Base-by-base conservation (phyloP, 805 yeast genomes). In the Maudiozyma pseudohumilis region DNA sequence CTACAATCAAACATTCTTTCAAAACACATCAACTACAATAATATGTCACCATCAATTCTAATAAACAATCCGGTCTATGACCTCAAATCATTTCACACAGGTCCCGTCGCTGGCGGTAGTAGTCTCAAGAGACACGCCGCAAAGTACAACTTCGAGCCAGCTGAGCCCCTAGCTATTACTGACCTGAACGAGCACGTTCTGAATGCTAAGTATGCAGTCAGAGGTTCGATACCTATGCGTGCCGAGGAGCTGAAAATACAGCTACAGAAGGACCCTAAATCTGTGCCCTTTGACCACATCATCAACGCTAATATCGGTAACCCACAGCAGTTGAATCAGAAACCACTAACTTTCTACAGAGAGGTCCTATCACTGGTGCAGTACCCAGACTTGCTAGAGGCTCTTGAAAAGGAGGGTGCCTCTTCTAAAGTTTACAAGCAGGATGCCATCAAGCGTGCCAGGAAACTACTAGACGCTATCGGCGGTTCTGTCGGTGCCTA, bases 271-370 rank as follows among this genome's bases (percentile, higher is more conserved):
- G 66, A 73, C 28, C 78, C 82, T 19, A 68, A 66, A 15, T 74
- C 82, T 5, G 64, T 86, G 46, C 94, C 95, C 1, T 92, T 87
- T 55, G 63, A 72, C 30, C 65, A 72, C 42, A 83, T 92, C 50
- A 81, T 94, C 56, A 79, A 76, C 52, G 92, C 96, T 45, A 92
- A 92, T 58, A 92, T 92, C 45, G 99, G 99, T 22, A 92, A 92
- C 58, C 99, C 99, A 2, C 99, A 92, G 62, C 97, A 89, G 59
- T 69, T 92, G 55, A 89, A 86, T 49, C 99, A 92, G 61, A 72
- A 78, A 52, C 98, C 99, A 1, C 68, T 92, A 50, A 84, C 95
- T n/a, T 92, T 92, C 67, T 88, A 86, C 62, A 74, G 99, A 51
- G 94, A 88, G 57, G 95, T 88, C 4, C 65, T 89, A 42, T 75